Percentiles rank a stretch among this genome's conserved stretches.
These are phyloP conservation scores for Pseudogymnoascus sp. DNA, from an alignment of 2,329 filamentous ascomycete species.

Conservation along the genomic window DNA sequence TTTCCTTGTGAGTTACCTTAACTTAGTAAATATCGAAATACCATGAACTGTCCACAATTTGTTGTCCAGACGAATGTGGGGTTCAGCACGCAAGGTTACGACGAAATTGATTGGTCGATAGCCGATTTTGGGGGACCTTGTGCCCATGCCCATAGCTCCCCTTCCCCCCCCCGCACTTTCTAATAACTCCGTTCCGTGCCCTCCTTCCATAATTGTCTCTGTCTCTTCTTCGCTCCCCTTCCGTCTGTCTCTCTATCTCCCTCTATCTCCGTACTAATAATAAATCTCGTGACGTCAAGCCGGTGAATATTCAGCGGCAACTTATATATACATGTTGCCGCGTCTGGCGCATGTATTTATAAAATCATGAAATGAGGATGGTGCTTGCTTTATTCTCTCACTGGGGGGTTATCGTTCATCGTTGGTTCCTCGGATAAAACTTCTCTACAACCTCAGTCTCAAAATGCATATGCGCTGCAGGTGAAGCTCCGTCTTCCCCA, in stretches of 20 bases:
- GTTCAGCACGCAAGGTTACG: conserved; percentile 6
- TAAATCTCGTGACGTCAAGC: not conserved
- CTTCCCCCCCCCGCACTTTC: not conserved
- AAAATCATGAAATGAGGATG: not conserved
- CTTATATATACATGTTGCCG: not conserved
- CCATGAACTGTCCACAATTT: conserved; percentile 7
- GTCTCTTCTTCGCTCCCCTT: not conserved
- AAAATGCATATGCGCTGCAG: not conserved
- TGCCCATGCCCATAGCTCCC: not conserved
- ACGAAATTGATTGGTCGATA: not conserved
- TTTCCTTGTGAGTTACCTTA: not conserved
- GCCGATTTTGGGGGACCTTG: not conserved
- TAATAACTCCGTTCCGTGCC: not conserved
- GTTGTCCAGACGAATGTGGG: conserved; percentile 3
- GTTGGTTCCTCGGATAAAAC: not conserved
- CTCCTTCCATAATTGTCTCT: not conserved
- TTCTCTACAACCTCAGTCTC: not conserved
- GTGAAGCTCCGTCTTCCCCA: not conserved
- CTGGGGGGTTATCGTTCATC: not conserved
- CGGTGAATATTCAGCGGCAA: not conserved
- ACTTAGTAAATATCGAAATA: conserved; percentile 1
- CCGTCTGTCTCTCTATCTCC: not conserved
- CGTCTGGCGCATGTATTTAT: not conserved
- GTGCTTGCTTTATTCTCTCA: not conserved
- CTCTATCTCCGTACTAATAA: not conserved